These are phyloP conservation scores for Entomortierella parvispora DNA, from an alignment of 192 early-diverging fungal species.

Conservation along the genomic window DNA sequence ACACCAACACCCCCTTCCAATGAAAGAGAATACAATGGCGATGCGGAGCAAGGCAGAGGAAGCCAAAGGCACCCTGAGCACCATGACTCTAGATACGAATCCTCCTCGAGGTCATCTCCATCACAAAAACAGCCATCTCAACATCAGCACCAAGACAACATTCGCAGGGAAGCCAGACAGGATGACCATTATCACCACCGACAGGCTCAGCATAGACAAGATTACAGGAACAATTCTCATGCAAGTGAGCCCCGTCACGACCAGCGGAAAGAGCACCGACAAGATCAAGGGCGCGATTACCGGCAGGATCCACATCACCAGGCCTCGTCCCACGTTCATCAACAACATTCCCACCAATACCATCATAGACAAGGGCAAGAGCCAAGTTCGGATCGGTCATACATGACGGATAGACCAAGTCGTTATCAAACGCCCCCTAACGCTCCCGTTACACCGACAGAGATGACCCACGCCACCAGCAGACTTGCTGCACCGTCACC, in stretches of 20 bases:
- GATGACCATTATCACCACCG: conserved; percentile 22
- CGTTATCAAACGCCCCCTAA: conserved; percentile 33
- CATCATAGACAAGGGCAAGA: conserved; percentile 31
- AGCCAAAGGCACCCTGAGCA: conserved; percentile 14
- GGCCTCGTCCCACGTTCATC: conserved; percentile 9
- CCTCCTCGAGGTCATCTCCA: not conserved
- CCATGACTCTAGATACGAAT: conserved; percentile 16
- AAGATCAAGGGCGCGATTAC: conserved; percentile 35
- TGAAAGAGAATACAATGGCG: not conserved
- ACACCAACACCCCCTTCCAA: conserved; percentile 4
- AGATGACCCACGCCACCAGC: conserved; percentile 45
- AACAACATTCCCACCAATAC: conserved; percentile 17
- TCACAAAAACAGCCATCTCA: not conserved
- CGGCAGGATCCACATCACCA: conserved; percentile 23
- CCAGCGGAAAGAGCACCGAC: conserved; percentile 32
- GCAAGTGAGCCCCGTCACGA: conserved; percentile 29
- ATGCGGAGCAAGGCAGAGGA: conserved; percentile 8
- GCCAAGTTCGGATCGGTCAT: not conserved
- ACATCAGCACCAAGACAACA: conserved; percentile 16
- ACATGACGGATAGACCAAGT: conserved; percentile 10
- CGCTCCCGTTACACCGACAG: conserved; percentile 41
- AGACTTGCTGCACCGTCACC: conserved; percentile 44
- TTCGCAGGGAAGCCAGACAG: conserved; percentile 19
- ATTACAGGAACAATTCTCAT: conserved; percentile 2
- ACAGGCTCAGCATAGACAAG: conserved; percentile 11